Evolutionary conservation across 371 early-diverging fungal genomes (phyloP).

Genomic region (Mucor mucedo): DNA sequence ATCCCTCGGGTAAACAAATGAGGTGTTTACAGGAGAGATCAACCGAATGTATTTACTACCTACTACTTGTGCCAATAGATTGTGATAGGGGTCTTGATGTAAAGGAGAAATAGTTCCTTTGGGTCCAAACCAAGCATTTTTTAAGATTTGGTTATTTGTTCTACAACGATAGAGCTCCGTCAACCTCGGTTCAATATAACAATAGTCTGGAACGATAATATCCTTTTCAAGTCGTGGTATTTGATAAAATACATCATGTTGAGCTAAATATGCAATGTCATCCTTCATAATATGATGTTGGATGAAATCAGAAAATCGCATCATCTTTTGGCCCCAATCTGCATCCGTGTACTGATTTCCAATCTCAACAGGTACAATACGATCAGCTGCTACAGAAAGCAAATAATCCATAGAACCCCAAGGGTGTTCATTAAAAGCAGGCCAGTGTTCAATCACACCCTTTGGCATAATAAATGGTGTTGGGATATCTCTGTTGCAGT

Average conservation of each 20-base stretch:
- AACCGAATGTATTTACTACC: slow-evolving; percentile 83
- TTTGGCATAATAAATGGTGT: slow-evolving; percentile 55
- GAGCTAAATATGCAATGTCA: slow-evolving; percentile 79
- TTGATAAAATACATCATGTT: slow-evolving; percentile 86
- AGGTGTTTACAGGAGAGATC: slow-evolving; percentile 67
- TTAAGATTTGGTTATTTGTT: slow-evolving; percentile 53
- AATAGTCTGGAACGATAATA: slow-evolving; percentile 82
- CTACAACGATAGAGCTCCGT: slow-evolving; percentile 35
- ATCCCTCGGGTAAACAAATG: slow-evolving; percentile 62
- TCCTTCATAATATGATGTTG: slow-evolving; percentile 41
- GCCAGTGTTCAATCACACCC: slow-evolving; percentile 74
- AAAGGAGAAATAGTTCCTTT: slow-evolving; percentile 84
- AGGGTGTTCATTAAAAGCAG: slow-evolving; percentile 58
- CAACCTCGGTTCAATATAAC: slow-evolving; percentile 54
- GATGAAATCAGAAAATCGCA: slow-evolving; percentile 79
- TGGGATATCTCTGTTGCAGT: slow-evolving; percentile 23
- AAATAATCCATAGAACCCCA: slow-evolving; percentile 75
- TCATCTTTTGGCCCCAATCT: slow-evolving; percentile 80
- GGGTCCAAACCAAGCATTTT: slow-evolving; percentile 93
- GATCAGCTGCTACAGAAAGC: slow-evolving; percentile 65
- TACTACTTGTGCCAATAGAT: slow-evolving; percentile 87
- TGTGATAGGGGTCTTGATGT: slow-evolving; percentile 87
- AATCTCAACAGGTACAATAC: slow-evolving; percentile 88
- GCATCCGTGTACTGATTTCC: slow-evolving; percentile 79
- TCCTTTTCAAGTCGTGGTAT: slow-evolving; percentile 76